These are phyloP conservation scores for Trichoderma endophyticum DNA, from an alignment of 2,329 filamentous ascomycete species.

Conservation along the genomic window DNA sequence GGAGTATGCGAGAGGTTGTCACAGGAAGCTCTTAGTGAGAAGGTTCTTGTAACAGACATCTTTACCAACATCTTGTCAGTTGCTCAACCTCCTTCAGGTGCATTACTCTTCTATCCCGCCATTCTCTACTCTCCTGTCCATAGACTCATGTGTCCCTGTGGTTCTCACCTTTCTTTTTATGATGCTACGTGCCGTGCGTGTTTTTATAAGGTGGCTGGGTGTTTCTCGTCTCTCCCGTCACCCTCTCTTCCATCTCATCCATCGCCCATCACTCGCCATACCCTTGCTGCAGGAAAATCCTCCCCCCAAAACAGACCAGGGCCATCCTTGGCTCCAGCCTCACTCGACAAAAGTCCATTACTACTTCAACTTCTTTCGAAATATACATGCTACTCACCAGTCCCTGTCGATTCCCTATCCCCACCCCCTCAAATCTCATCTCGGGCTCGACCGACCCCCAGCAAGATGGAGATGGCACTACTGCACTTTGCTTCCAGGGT, in stretches of 20 bases:
- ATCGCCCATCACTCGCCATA: not conserved
- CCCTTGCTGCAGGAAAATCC: not conserved
- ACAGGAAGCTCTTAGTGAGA: not conserved
- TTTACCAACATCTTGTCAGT: not conserved
- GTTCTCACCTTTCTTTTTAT: too few species aligned
- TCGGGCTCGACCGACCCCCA: not conserved
- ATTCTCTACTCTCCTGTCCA: not conserved
- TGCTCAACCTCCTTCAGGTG: not conserved
- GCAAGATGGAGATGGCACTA: constrained; percentile 1
- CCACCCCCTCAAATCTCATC: not conserved
- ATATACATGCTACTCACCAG: not conserved
- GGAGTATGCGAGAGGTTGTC: not conserved
- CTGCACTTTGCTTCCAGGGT: not conserved
- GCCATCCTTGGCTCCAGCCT: not conserved
- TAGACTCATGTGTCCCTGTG: too few species aligned
- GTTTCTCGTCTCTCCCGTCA: not conserved
- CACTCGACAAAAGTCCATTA: not conserved
- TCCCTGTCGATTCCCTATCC: not conserved
- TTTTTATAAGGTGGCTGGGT: not conserved
- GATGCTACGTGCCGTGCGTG: not conserved
- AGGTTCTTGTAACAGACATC: not conserved
- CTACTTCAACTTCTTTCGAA: not conserved
- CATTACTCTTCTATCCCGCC: not conserved
- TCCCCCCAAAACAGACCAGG: not conserved
- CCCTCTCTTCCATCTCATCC: not conserved